phyloP scores from a whole-genome alignment of 192 early-diverging fungal species.

The Chytriomyces sp. region DNA sequence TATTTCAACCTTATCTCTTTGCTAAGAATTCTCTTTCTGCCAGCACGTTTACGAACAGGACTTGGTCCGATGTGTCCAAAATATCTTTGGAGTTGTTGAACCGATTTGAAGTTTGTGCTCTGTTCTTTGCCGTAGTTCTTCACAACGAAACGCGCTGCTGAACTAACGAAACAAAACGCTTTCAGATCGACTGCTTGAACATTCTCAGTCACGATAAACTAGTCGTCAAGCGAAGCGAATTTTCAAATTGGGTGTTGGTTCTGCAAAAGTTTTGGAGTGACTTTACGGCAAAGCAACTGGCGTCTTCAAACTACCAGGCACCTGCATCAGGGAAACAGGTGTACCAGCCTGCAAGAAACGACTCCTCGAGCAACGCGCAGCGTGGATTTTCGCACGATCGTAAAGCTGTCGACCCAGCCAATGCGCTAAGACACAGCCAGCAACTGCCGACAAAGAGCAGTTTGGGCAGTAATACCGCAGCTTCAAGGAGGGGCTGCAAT shows the following conservation, averaged over 20 bases:
- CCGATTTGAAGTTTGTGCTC: slow-evolving; percentile 15
- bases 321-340: too few species aligned
- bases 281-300: neutral
- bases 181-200: slow-evolving; percentile 25
- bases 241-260: slow-evolving; percentile 12
- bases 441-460: too few species aligned
- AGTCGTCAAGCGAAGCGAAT: slow-evolving; percentile 16
- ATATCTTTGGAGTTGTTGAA: slow-evolving; percentile 27
- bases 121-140: neutral
- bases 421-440: too few species aligned
- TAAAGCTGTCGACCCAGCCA: too few species aligned
- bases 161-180: too few species aligned
- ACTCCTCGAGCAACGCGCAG: too few species aligned
- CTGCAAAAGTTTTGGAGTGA: slow-evolving; percentile 18
- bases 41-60: slow-evolving; percentile 34
- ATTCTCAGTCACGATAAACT: slow-evolving; percentile 25
- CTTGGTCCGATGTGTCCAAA: slow-evolving; percentile 36
- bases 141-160: neutral
- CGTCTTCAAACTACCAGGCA: too few species aligned
- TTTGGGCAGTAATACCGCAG: too few species aligned
- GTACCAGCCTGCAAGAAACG: too few species aligned
- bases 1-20: neutral
- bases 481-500: too few species aligned
- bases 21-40: neutral
- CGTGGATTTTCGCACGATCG: too few species aligned